Conservation (phyloP, 2,329 filamentous ascomycete genomes). For the Fusarium sp. region DNA sequence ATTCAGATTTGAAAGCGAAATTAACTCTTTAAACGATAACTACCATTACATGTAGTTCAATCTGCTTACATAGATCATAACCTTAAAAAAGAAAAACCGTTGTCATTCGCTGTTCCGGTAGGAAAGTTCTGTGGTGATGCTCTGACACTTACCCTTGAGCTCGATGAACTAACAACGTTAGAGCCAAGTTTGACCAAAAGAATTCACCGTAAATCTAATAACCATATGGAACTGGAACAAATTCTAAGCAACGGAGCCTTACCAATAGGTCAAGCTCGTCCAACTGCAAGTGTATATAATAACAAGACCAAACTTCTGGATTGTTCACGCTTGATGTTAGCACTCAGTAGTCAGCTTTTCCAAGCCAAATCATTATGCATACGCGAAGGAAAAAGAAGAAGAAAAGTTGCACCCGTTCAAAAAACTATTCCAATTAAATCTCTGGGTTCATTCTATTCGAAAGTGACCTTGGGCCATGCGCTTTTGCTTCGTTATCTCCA, state of each 20-base stretch:
- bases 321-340: not conserved
- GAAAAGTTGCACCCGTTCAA: not conserved
- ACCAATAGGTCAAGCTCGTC: not conserved
- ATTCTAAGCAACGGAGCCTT: not conserved
- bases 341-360: not conserved
- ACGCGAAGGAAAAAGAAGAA: not conserved
- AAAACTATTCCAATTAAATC: not conserved
- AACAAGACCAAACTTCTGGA: fast-evolving
- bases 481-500: not conserved
- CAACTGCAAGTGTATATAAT: fast-evolving
- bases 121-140: not conserved
- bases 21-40: too few species aligned
- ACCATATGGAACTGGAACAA: not conserved
- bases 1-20: not conserved
- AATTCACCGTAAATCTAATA: not conserved
- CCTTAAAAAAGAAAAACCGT: too few species aligned
- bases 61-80: too few species aligned
- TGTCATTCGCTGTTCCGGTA: not conserved
- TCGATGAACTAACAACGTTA: not conserved
- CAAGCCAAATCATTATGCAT: not conserved
- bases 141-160: not conserved
- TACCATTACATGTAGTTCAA: too few species aligned
- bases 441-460: not conserved
- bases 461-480: not conserved
- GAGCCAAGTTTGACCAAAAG: not conserved